Evolutionary conservation across 176 grass and related monocot genomes (phyloP).

Genomic region (Eleusine indica): DNA sequence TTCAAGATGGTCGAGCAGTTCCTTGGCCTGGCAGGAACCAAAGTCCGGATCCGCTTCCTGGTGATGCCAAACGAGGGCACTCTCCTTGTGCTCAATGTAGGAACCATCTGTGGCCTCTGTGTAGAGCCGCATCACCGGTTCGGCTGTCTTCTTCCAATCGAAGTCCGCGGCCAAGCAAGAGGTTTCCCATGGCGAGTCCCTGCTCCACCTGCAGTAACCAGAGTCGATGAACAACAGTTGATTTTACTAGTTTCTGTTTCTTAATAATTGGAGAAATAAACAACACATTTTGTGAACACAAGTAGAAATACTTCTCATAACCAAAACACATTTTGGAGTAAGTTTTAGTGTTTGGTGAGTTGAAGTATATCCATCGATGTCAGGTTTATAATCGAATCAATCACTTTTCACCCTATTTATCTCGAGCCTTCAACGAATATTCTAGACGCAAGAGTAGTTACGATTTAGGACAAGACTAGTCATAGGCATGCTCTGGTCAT

Average conservation of each 20-base stretch:
- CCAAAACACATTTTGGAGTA: background rate
- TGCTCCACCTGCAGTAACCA: constrained; percentile 67
- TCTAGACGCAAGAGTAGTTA: background rate
- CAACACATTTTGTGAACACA: background rate
- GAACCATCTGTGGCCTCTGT: constrained; percentile 81
- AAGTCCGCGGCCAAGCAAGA: constrained; percentile 48
- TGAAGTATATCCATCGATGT: background rate
- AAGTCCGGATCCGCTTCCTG: constrained; percentile 91
- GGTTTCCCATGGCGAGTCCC: constrained; percentile 67
- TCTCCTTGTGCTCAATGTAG: constrained; percentile 74
- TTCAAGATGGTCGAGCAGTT: constrained; percentile 87
- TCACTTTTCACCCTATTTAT: background rate
- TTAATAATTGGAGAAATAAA: background rate
- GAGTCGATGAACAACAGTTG: background rate
- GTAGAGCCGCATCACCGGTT: constrained; percentile 78
- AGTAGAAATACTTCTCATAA: constrained; percentile 8
- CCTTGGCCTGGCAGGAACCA: constrained; percentile 89
- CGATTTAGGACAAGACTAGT: background rate
- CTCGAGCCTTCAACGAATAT: background rate
- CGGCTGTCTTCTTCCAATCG: constrained; percentile 75
- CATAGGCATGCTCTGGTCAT: background rate
- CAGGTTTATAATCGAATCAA: background rate
- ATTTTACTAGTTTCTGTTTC: background rate
- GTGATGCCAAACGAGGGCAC: constrained; percentile 90
- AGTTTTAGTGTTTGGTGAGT: background rate